A percentile compares a stretch with the other conserved stretches of the same genome.
phyloP scores from a whole-genome alignment of 345 rosid species.

The Brassica rapa region DNA sequence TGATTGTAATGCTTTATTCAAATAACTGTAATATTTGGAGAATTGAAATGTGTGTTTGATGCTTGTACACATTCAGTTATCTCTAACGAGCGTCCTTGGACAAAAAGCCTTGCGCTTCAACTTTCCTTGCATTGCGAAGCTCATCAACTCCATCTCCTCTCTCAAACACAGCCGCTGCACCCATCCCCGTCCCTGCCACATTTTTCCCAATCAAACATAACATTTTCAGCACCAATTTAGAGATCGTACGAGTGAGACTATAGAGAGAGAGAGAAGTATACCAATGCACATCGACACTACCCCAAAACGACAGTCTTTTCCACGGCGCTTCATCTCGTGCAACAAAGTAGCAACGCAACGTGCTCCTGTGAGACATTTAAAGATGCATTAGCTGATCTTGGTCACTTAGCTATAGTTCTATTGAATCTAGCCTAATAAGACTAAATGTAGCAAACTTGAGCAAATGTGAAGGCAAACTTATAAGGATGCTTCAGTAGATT shows the following conservation, averaged over 20 bases:
- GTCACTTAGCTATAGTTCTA: background rate
- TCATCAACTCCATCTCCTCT: constrained; percentile 83
- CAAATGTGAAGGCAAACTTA: background rate
- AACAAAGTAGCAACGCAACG: constrained; percentile 94
- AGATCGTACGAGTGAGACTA: background rate
- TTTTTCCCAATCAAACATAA: background rate
- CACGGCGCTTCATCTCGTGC: constrained; percentile 97
- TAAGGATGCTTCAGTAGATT: background rate
- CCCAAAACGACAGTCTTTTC: constrained; percentile 93
- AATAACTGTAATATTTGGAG: constrained; percentile 21
- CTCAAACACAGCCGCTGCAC: constrained; percentile 98
- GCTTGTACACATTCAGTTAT: background rate
- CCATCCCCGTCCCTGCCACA: constrained; percentile 92
- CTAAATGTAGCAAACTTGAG: background rate
- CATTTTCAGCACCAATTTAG: background rate
- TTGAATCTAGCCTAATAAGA: background rate
- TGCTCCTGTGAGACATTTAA: constrained; percentile 60
- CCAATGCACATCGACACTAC: constrained; percentile 85
- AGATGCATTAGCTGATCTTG: constrained; percentile 19
- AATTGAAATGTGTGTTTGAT: background rate
- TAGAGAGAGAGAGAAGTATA: constrained; percentile 17
- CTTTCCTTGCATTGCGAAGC: constrained; percentile 71
- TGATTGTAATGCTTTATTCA: constrained; percentile 31
- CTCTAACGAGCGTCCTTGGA: constrained; percentile 69
- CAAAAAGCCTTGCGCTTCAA: constrained; percentile 45